A percentile compares a stretch with the other conserved stretches of the same genome.
phyloP scores from a whole-genome alignment of 768 basidiomycete genomes.

The Psilocybe azurescens region DNA sequence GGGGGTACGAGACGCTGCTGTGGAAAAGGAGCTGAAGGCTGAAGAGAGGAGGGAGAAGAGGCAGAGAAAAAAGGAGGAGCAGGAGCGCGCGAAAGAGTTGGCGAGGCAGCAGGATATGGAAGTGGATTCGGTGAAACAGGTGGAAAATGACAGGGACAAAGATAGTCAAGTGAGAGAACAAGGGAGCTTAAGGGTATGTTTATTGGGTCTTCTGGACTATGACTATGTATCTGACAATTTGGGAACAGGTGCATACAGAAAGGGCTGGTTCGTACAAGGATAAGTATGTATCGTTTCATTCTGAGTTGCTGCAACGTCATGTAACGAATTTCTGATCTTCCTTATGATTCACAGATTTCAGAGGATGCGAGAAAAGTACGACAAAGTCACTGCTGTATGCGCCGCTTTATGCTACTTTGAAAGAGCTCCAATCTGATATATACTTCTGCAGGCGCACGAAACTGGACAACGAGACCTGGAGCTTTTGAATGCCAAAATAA shows the following conservation, averaged over 20 bases:
- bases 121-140: neutral
- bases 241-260: constrained; percentile 17
- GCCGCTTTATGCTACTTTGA: neutral
- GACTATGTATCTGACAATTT: neutral
- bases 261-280: constrained; percentile 33
- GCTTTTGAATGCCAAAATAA: constrained; percentile 42
- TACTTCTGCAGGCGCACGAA: constrained; percentile 38
- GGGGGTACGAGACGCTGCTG: constrained; percentile 9
- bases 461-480: constrained; percentile 44
- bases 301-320: neutral
- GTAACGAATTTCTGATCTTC: neutral
- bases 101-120: constrained; percentile 2
- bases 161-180: constrained; percentile 2
- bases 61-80: constrained; percentile 11
- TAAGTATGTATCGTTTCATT: constrained; percentile 26
- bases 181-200: neutral
- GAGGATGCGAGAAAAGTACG: constrained; percentile 49
- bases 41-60: constrained; percentile 15
- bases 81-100: constrained; percentile 9
- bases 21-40: constrained; percentile 11
- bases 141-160: constrained; percentile 4
- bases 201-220: neutral
- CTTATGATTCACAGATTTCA: constrained; percentile 41
- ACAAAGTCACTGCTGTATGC: constrained; percentile 41
- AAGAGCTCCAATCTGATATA: neutral